A percentile compares a stretch with the other conserved stretches of the same genome.
Conservation (phyloP, 2,329 filamentous ascomycete genomes). For the Diplodia scrobiculata region DNA sequence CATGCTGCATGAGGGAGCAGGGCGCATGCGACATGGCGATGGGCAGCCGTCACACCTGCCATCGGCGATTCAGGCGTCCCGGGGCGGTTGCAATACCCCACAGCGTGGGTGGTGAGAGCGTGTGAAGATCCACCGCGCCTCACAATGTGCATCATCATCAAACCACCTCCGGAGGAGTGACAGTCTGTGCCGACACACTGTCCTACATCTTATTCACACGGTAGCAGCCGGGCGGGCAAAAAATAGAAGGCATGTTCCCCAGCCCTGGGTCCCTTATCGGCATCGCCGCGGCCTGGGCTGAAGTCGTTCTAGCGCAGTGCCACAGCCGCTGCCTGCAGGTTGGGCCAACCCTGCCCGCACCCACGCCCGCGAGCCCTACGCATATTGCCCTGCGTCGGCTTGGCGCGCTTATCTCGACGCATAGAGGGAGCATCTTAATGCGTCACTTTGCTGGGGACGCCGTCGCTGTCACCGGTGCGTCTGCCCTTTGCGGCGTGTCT, state of each 20-base stretch:
- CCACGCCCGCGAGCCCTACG: background rate
- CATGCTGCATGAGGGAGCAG: background rate
- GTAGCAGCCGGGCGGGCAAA: background rate
- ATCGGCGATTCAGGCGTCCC: background rate
- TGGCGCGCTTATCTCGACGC: conserved; percentile 25
- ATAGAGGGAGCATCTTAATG: conserved; percentile 13
- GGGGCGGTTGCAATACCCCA: conserved; percentile 1
- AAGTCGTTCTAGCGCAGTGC: conserved; percentile 25
- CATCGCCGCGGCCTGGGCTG: conserved; percentile 17
- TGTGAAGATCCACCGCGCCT: conserved; percentile 15
- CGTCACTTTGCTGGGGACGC: background rate
- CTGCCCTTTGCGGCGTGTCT: conserved; percentile 4
- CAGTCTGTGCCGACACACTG: conserved; percentile 17
- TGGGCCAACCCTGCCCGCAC: conserved; percentile 4
- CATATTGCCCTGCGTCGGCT: conserved; percentile 20
- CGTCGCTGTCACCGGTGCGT: background rate
- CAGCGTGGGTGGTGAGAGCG: background rate
- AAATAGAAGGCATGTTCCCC: background rate
- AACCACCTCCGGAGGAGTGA: conserved; percentile 6
- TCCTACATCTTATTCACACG: background rate
- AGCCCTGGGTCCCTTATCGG: conserved; percentile 1
- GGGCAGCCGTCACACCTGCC: conserved; percentile 11
- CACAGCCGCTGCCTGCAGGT: conserved; percentile 18
- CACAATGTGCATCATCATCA: conserved; percentile 21
- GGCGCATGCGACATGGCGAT: background rate